Evolutionary conservation across 768 basidiomycete genomes (phyloP).

Genomic region (Pleurotus giganteus): DNA sequence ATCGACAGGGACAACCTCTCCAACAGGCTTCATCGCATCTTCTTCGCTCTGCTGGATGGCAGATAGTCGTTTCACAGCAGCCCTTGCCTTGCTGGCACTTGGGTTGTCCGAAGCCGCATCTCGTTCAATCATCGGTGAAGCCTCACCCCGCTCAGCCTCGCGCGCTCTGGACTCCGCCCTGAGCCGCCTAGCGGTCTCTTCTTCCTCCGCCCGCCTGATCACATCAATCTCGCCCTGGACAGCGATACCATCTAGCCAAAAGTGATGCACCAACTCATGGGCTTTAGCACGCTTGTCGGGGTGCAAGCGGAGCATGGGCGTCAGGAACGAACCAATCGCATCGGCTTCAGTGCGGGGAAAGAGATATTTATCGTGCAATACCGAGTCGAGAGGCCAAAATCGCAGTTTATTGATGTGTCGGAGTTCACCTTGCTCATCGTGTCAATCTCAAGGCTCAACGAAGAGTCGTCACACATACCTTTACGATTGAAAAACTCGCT

Average conservation of each 20-base stretch:
- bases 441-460: neutral
- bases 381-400: conserved; percentile 82
- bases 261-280: conserved; percentile 79
- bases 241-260: conserved; percentile 81
- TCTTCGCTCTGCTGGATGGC: conserved; percentile 37
- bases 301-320: conserved; percentile 87
- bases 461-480: conserved; percentile 48
- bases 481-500: conserved; percentile 95
- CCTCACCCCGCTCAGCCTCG: conserved; percentile 2
- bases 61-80: conserved; percentile 30
- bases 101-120: neutral
- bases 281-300: conserved; percentile 90
- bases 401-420: conserved; percentile 93
- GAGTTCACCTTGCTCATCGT: conserved; percentile 56
- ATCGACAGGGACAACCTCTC: conserved; percentile 29
- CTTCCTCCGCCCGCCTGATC: conserved; percentile 62
- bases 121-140: conserved; percentile 10
- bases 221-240: conserved; percentile 91
- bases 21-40: conserved; percentile 77
- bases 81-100: neutral
- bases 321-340: conserved; percentile 74
- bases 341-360: conserved; percentile 84
- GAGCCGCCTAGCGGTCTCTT: conserved; percentile 35
- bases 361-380: conserved; percentile 93
- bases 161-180: conserved; percentile 48